Conservation (phyloP, 805 yeast species). For the Cyberlindnera petersonii region DNA sequence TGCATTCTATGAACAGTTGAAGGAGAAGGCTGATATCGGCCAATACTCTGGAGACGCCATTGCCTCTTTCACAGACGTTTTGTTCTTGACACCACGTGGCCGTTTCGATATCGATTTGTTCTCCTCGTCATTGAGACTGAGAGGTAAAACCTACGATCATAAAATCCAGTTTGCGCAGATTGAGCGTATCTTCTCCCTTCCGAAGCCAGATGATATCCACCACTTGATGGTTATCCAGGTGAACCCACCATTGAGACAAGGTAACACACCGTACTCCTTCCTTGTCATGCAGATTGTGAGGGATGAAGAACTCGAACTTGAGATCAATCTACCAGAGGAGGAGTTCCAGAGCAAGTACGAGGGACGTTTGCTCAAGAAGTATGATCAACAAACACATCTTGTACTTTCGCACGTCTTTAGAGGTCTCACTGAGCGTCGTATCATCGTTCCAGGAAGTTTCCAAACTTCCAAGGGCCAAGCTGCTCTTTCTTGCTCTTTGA, state of each 20-base stretch:
- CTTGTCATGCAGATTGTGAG: conserved; percentile 83
- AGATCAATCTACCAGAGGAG: conserved; percentile 76
- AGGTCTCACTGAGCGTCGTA: conserved; percentile 84
- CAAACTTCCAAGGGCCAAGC: conserved; percentile 73
- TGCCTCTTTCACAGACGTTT: conserved; percentile 84
- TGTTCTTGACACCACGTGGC: conserved; percentile 96
- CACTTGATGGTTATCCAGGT: conserved; percentile 85
- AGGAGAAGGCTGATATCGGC: conserved; percentile 91
- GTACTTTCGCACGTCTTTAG: conserved; percentile 85
- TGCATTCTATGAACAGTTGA: conserved; percentile 84
- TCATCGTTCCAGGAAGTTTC: conserved; percentile 81
- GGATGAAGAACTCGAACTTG: conserved; percentile 90
- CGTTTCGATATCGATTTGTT: conserved; percentile 97
- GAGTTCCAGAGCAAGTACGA: conserved; percentile 75
- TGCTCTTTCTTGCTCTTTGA: conserved; percentile 86
- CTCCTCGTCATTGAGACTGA: conserved; percentile 75
- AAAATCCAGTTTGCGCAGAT: conserved; percentile 87
- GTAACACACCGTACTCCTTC: conserved; percentile 94
- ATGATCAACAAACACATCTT: conserved; percentile 80
- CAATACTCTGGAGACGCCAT: conserved; percentile 92
- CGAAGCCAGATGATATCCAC: conserved; percentile 91
- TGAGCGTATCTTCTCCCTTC: conserved; percentile 86
- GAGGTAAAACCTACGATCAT: conserved; percentile 98
- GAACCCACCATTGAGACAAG: conserved; percentile 97
- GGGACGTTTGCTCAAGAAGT: conserved; percentile 65